Evolutionary conservation across 2,329 filamentous ascomycete species (phyloP), one percentile per base, ranked within the genome.

Genomic region (Dactylellina leptospora): DNA sequence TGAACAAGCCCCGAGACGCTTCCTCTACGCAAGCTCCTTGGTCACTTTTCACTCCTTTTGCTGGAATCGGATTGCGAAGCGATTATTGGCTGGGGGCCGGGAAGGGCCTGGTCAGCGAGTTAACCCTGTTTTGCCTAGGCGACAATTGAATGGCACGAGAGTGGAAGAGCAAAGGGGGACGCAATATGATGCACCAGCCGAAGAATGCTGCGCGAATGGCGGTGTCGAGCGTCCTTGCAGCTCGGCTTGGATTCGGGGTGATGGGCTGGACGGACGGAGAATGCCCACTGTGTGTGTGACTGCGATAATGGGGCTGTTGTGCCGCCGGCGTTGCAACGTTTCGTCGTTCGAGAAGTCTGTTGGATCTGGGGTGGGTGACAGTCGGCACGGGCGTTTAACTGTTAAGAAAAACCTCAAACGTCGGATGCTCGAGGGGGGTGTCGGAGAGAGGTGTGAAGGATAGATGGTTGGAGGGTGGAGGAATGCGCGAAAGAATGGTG

Each of bases 351-450:
- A 4, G 2, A 40, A 9, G 18, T 6, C 13, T 48, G 45, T 28
- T 48, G 45, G 20, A 28, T 22, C n/a, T n/a, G n/a, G n/a, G n/a
- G n/a, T n/a, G n/a, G n/a, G n/a, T n/a, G n/a, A n/a, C n/a, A n/a
- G n/a, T n/a, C 13, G 51, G 51, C 51, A 42, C 51, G 42, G 51
- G 23, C 23, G 16, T 5, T 42, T 13, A n/a, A 28, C 8, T 22
- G 42, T n/a, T n/a, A n/a, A 38, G 28, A n/a, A 28, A 30, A 58
- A 54, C 42, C 40, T 72, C 60, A 72, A 64, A 72, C 59, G 59
- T 60, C 28, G 60, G 54, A 45, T 64, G 68, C 59, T 47, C 53
- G 59, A 54, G 59, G n/a, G n/a, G n/a, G n/a, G n/a, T n/a, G n/a
- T n/a, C n/a, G n/a, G n/a, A n/a, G n/a, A n/a, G n/a, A n/a, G n/a